These are phyloP conservation scores for Stemphylium lycopersici DNA, from an alignment of 2,329 filamentous ascomycete species.

Conservation along the genomic window DNA sequence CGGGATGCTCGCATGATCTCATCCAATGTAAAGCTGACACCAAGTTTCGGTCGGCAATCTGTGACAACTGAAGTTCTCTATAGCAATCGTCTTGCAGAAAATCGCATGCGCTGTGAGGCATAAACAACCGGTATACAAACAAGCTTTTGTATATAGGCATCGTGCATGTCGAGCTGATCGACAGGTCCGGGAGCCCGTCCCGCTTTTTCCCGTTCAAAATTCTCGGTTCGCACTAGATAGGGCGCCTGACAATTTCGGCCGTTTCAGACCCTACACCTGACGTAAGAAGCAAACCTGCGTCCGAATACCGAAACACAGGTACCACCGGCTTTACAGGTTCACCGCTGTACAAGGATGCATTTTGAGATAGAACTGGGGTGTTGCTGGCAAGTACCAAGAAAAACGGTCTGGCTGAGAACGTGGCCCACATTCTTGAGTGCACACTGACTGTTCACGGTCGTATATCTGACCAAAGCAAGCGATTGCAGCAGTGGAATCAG, in stretches of 20 bases:
- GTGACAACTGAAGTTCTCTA: neutral
- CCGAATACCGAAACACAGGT: conserved; percentile 6
- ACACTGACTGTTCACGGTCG: neutral
- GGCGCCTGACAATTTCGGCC: neutral
- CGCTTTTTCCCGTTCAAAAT: neutral
- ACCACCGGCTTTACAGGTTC: conserved; percentile 1
- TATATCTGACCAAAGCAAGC: neutral
- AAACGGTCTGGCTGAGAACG: no score
- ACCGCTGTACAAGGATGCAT: neutral
- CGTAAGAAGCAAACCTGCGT: conserved; percentile 5
- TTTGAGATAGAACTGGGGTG: neutral
- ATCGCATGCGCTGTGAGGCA: neutral
- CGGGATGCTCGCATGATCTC: neutral
- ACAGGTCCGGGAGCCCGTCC: conserved; percentile 5
- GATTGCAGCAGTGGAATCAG: neutral
- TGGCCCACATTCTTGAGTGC: no score
- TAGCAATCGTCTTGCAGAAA: neutral
- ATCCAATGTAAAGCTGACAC: neutral
- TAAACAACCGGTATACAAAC: neutral
- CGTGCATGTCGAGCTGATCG: conserved; percentile 9
- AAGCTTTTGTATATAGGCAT: conserved; percentile 8
- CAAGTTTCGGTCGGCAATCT: neutral
- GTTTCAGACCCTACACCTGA: conserved; percentile 10
- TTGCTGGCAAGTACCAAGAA: no score
- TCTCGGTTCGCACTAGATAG: conserved; percentile 2